Base-by-base conservation (phyloP, 2,329 filamentous ascomycete genomes). In the Cladobotryum mycophilum region DNA sequence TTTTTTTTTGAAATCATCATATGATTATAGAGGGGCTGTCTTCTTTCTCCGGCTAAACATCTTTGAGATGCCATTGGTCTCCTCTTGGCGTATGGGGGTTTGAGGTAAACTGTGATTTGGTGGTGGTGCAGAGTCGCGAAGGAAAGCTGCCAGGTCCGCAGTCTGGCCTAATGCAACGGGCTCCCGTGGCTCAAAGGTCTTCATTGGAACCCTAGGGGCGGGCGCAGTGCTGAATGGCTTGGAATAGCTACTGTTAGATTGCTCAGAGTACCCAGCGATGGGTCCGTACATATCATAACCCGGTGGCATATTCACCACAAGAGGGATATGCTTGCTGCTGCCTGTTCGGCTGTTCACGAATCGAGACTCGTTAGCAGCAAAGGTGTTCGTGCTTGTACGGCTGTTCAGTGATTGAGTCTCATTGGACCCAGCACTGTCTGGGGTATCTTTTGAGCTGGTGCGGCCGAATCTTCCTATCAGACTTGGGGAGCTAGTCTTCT, bases 121-220 rank as follows among this genome's bases (percentile, higher is more conserved):
- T 2, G 84, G 82, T 3, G 86, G 86, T 34, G 76, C 83, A 13
- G 85, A 86, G 59, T 82, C 81, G 48, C 78, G 80, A 33, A 93
- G 69, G 64, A 92, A 92, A 47, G 82, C 81, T 1, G 88, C 86
- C 41, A 92, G 68, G 46, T 89, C 86, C 15, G 79, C 77, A 2
- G 85, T 89, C 42, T 70, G 67, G n/a, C 68, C 86, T 41, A 65
- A 66, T 6, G 64, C 66, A 35, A 70, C 67, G 3, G 78, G 68
- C 4, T 82, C 79, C 42, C 79, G 73, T 3, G 80, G 75, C 62
- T 81, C 78, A 59, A 77, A 84, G 58, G 68, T 78, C 67, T 78
- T 84, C 75, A 77, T 79, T 1, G 74, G 70, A 11, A 76, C 72
- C 22, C 76, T 72, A 18, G 67, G 64, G 20, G 64, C 64, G 17